A percentile compares a stretch with the other conserved stretches of the same genome.
Conservation (phyloP, 73 alveolate species). For the Stentor coeruleus region DNA sequence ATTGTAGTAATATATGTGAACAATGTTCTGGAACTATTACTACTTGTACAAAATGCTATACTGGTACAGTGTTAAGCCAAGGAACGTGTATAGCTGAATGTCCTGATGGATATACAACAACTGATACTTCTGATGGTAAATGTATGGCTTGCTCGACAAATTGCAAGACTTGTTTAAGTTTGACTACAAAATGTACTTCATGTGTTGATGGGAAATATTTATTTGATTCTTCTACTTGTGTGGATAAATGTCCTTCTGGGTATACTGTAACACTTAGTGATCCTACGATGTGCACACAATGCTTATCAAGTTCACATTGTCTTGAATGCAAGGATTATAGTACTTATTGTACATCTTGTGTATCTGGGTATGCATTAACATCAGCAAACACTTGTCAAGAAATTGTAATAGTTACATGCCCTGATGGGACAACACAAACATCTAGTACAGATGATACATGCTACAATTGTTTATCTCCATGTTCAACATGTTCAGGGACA, state of each 20-base stretch:
- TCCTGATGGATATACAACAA: background rate
- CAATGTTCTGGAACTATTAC: background rate
- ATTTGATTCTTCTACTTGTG: background rate
- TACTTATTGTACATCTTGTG: background rate
- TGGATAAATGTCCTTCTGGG: background rate
- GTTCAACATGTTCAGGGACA: background rate
- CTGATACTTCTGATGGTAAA: background rate
- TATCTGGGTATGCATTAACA: background rate
- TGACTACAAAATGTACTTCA: background rate
- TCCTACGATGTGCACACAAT: background rate
- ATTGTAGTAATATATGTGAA: background rate
- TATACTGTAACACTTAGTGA: background rate
- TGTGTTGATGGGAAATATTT: conserved; percentile 10
- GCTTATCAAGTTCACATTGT: background rate
- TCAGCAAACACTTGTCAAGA: background rate
- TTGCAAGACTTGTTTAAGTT: background rate
- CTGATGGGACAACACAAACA: background rate
- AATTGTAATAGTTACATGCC: background rate
- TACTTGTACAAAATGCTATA: background rate
- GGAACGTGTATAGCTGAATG: conserved; percentile 14
- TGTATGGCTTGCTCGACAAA: background rate
- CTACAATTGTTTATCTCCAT: background rate
- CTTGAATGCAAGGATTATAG: background rate
- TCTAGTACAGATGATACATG: background rate
- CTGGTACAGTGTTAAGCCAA: background rate